phyloP scores from a whole-genome alignment of 75 land plant species.

The Cunninghamia lanceolata region DNA sequence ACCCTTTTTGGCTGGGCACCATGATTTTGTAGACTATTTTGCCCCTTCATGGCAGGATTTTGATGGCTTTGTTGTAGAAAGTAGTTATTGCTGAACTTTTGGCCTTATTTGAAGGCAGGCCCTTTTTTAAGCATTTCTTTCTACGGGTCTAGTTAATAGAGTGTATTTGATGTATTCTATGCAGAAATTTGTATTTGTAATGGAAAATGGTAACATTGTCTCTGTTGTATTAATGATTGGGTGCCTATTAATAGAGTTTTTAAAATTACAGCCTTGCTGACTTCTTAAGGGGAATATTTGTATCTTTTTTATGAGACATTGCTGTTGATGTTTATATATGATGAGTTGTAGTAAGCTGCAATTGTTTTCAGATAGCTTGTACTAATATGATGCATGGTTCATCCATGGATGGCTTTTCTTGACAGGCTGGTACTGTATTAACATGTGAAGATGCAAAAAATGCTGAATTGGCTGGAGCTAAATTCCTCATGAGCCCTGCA shows the following conservation, averaged over 20 bases:
- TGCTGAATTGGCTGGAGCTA: conserved; percentile 71
- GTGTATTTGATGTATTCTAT: not conserved
- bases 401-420: not conserved
- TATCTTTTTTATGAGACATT: not conserved
- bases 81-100: not conserved
- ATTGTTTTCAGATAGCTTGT: not conserved
- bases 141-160: not conserved
- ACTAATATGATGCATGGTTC: not conserved
- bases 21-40: not conserved
- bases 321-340: not conserved
- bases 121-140: not conserved
- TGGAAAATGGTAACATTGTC: not conserved
- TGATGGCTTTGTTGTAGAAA: not conserved
- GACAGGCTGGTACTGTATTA: conserved; percentile 85
- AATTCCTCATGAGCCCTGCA: conserved; percentile 86
- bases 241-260: not conserved
- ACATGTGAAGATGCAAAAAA: conserved; percentile 59
- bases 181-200: not conserved
- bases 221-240: not conserved
- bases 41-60: not conserved
- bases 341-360: not conserved
- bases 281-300: not conserved
- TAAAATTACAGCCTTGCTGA: not conserved
- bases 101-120: not conserved
- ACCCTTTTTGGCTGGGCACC: no score